These are phyloP conservation scores for Pisolithus thermaeus DNA, from an alignment of 1,284 basidiomycete species.

Conservation along the genomic window DNA sequence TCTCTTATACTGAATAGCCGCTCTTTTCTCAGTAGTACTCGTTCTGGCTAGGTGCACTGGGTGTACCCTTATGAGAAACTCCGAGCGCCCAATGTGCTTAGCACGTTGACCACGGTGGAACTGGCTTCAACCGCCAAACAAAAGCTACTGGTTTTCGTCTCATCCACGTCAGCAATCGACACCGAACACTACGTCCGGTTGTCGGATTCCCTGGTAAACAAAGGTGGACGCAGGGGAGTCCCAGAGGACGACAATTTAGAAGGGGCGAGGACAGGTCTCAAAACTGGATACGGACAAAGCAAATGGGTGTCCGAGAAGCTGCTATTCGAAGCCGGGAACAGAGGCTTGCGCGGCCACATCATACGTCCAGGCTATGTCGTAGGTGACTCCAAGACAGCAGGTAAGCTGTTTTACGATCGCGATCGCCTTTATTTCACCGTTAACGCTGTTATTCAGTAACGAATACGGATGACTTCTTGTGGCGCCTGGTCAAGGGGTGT, in stretches of 20 bases:
- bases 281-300: conserved; percentile 93
- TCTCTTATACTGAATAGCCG: conserved; percentile 7
- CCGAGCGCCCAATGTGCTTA: conserved; percentile 86
- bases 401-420: conserved; percentile 37
- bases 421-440: too few relatives aligned
- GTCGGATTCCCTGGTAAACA: conserved; percentile 63
- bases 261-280: conserved; percentile 71
- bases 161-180: conserved; percentile 92
- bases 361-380: conserved; percentile 95
- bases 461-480: conserved; percentile 99
- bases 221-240: conserved; percentile 55
- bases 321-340: conserved; percentile 82
- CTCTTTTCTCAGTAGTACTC: neutral
- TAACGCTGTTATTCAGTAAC: conserved; percentile 55
- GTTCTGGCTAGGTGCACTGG: conserved; percentile 80
- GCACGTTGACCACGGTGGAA: conserved; percentile 80
- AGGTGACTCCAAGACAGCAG: conserved; percentile 83
- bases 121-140: conserved; percentile 72
- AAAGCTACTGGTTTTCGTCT: conserved; percentile 89
- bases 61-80: conserved; percentile 97
- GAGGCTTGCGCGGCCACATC: conserved; percentile 86
- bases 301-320: conserved; percentile 99
- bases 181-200: conserved; percentile 86
- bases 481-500: conserved; percentile 97
- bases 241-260: conserved; percentile 91